Conservation (phyloP, 2,329 filamentous ascomycete genomes). For the Geoglossum cookeanum region DNA sequence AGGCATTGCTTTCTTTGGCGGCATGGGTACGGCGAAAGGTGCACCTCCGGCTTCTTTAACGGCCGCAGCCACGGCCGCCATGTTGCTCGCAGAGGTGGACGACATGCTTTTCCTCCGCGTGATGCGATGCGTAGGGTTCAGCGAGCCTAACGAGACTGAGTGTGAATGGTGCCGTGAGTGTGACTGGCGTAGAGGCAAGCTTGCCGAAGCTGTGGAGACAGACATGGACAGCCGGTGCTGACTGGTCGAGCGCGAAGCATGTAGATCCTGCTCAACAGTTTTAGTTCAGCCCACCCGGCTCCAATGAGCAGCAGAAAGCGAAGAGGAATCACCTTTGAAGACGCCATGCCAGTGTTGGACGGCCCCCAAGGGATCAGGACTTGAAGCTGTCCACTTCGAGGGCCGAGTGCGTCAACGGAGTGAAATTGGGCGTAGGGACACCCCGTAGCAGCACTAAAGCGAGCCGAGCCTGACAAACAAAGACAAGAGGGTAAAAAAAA, state of each 20-base stretch:
- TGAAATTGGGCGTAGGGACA: background rate
- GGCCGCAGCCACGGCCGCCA: slow-evolving; percentile 56
- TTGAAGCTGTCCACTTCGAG: slow-evolving; percentile 1
- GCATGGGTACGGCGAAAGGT: background rate
- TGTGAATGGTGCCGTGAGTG: slow-evolving; percentile 64
- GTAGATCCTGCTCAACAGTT: background rate
- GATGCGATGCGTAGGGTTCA: slow-evolving; percentile 69
- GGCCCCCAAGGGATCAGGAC: background rate
- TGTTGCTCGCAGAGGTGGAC: slow-evolving; percentile 52
- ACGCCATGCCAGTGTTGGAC: background rate
- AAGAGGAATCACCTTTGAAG: slow-evolving; percentile 1
- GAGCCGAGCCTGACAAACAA: background rate
- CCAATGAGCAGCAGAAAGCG: background rate
- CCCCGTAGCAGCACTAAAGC: background rate
- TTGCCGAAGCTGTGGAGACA: slow-evolving; percentile 34
- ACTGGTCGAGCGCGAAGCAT: slow-evolving; percentile 2
- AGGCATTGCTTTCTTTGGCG: slow-evolving; percentile 13
- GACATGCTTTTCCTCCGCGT: slow-evolving; percentile 86
- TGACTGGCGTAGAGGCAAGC: slow-evolving; percentile 39
- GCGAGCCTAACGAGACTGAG: slow-evolving; percentile 55
- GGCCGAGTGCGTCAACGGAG: background rate
- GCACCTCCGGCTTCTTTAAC: slow-evolving; percentile 45
- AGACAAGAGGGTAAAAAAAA: background rate
- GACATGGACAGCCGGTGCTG: slow-evolving; percentile 34
- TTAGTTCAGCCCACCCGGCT: too few species aligned